Evolutionary conservation across 2,329 filamentous ascomycete species (phyloP).

Genomic region (Diaporthe ampelina): DNA sequence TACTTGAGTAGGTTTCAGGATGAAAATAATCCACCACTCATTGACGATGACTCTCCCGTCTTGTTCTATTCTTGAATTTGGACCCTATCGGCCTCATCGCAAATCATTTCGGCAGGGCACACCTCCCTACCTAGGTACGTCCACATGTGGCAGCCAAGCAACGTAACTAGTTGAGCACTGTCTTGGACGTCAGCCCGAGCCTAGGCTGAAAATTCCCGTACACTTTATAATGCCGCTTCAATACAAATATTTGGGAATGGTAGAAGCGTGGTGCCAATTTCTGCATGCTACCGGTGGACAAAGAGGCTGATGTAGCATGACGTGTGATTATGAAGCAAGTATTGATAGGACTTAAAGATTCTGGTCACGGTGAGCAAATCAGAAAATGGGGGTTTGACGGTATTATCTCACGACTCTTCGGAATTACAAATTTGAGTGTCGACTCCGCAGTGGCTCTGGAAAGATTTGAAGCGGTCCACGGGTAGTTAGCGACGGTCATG

Average conservation of each 20-base stretch:
- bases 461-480: too few relatives aligned
- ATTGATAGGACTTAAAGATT: not conserved
- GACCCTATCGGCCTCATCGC: slow-evolving; percentile 36
- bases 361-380: not conserved
- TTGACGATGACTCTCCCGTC: not conserved
- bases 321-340: not conserved
- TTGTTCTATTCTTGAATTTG: slow-evolving; percentile 5
- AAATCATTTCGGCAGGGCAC: slow-evolving; percentile 35
- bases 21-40: not conserved
- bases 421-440: not conserved
- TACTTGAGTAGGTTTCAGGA: not conserved
- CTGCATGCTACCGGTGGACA: not conserved
- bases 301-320: not conserved
- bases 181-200: not conserved
- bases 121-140: slow-evolving; percentile 35
- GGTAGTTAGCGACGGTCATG: too few relatives aligned
- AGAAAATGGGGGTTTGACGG: too few relatives aligned
- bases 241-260: too few relatives aligned
- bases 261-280: not conserved
- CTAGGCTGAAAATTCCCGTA: too few relatives aligned
- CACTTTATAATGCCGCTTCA: too few relatives aligned
- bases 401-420: not conserved
- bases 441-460: too few relatives aligned
- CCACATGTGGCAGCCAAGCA: not conserved
- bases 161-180: not conserved